These are phyloP conservation scores for Lanmaoa rubissima DNA, from an alignment of 768 basidiomycete species.

Conservation along the genomic window DNA sequence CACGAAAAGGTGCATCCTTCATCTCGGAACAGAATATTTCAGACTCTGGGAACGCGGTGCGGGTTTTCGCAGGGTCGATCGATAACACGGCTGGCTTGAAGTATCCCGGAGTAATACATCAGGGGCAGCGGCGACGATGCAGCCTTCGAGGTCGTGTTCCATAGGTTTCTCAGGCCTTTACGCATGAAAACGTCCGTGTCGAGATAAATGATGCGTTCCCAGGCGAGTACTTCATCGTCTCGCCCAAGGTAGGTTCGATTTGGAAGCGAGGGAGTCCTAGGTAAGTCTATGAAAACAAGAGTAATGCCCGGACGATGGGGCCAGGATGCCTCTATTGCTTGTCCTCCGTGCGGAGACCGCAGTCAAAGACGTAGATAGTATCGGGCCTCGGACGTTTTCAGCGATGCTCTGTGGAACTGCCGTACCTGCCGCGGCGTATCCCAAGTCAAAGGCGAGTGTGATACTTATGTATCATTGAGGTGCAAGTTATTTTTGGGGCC, in stretches of 20 bases:
- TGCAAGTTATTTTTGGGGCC: neutral
- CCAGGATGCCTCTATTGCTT: neutral
- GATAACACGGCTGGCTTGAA: too few relatives aligned
- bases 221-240: neutral
- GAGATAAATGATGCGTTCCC: neutral
- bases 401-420: neutral
- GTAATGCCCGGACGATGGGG: neutral
- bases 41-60: too few relatives aligned
- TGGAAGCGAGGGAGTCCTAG: neutral
- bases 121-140: neutral
- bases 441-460: neutral
- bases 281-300: neutral
- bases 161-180: neutral
- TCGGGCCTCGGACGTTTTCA: neutral
- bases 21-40: too few relatives aligned
- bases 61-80: too few relatives aligned
- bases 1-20: neutral
- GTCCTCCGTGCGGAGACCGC: neutral
- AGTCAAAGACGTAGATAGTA: neutral
- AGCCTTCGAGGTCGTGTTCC: neutral
- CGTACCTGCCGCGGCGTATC: neutral
- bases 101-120: neutral
- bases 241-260: neutral
- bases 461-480: neutral
- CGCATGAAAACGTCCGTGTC: neutral